Evolutionary conservation across 306 rosid species (phyloP), one percentile per base, ranked within the genome.

Genomic region (Cucumis melo): DNA sequence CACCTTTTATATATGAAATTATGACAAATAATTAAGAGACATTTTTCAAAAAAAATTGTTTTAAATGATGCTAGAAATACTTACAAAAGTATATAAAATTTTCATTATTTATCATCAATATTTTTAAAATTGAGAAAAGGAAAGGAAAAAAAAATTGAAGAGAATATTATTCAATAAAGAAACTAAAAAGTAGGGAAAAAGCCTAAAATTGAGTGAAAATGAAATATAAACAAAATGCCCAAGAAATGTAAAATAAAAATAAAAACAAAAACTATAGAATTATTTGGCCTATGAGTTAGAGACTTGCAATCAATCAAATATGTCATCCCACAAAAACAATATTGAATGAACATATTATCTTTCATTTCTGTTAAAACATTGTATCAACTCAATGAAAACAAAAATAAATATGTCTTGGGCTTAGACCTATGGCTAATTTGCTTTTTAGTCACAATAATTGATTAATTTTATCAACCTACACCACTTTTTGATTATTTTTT

Each of bases 301-400:
- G 13, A 56, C 61, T 56, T 10, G 14, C 59, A 32, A 62, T 41
- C 51, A 39, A 66, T 66, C 73, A 39, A 65, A 51, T 32, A 32
- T 66, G 20, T 65, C 73, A 8, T 64, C 50, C 5, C 65, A 38
- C 51, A 65, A 65, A 19, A 65, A 19, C 73, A 41, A 66, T 46
- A 46, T 39, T 39, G 34, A 41, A 2, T 66, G 73, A 66, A 66
- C 73, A 66, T 10, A 66, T 66, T 66, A n/a, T 19, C 73, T 0
- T 66, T n/a, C 73, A 66, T 39, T 39, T 66, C 6, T 66, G 73
- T 66, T 66, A 66, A 66, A 41, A 66, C 73, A 66, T 66, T 41
- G 53, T n/a, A 66, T 66, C 73, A 66, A 66, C 19, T 66, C 73
- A 66, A 66, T 66, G 73, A 5, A 66, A 66, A 39, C 51, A 66